Evolutionary conservation across 1,284 basidiomycete species (phyloP).

Genomic region (Chalciporus sp.): DNA sequence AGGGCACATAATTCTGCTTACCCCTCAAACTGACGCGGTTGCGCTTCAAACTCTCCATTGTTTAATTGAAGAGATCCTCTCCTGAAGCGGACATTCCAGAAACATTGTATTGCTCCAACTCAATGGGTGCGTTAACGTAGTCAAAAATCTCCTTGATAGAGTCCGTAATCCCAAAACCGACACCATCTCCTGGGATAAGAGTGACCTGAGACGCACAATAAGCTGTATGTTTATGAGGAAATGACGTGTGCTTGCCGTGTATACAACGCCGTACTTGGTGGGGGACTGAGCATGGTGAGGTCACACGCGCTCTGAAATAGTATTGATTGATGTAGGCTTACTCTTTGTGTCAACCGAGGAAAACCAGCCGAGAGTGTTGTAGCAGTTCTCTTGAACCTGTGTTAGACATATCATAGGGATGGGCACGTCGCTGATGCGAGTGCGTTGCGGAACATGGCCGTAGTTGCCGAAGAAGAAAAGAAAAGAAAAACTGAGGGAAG

Average conservation of each 20-base stretch:
- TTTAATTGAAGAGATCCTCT: slow-evolving; percentile 95
- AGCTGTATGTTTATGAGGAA: slow-evolving; percentile 26
- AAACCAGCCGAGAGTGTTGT: slow-evolving; percentile 83
- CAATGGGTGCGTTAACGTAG: slow-evolving; percentile 96
- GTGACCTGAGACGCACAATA: slow-evolving; percentile 63
- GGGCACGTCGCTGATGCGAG: slow-evolving; percentile 57
- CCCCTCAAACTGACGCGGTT: slow-evolving; percentile 99
- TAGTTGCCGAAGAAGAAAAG: slow-evolving; percentile 26
- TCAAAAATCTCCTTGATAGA: slow-evolving; percentile 99
- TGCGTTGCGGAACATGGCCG: slow-evolving; percentile 68
- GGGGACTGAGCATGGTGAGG: slow-evolving; percentile 57
- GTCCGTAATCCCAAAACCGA: slow-evolving; percentile 96
- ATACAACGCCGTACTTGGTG: slow-evolving; percentile 95
- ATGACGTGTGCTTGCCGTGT: slow-evolving; percentile 61
- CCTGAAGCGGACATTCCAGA: slow-evolving; percentile 94
- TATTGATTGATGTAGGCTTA: slow-evolving; percentile 37
- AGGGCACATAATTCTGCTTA: slow-evolving; percentile 32
- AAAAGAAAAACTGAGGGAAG: slow-evolving; percentile 22
- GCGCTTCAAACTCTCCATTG: slow-evolving; percentile 94
- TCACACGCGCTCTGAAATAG: slow-evolving; percentile 4
- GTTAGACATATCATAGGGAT: slow-evolving; percentile 14
- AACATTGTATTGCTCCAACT: slow-evolving; percentile 99
- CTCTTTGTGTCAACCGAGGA: slow-evolving; percentile 72
- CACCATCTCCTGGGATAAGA: slow-evolving; percentile 95
- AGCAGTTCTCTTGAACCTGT: slow-evolving; percentile 56